Base-by-base conservation (phyloP, 2,329 filamentous ascomycete genomes). In the Epichloe aotearoae region DNA sequence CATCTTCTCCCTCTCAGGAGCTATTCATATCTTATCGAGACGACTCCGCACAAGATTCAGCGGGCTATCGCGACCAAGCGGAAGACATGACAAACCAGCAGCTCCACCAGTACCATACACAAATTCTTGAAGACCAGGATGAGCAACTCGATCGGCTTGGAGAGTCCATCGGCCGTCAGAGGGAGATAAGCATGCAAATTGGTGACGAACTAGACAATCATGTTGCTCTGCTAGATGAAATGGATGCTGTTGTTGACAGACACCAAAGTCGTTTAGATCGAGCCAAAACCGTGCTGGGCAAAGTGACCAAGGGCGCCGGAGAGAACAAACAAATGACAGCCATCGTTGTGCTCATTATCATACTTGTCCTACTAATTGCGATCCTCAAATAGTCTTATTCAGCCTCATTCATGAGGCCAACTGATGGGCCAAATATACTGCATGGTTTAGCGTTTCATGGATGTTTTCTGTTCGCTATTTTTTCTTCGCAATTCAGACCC, bases 131-230 rank as follows among this genome's bases (percentile, higher is more conserved):
- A n/a, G 83, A 96, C 55, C 93, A 98, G 68, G 93, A 98, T 63
- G 85, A 87, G 57, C 89, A 95, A 66, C 76, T 98, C n/a, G 91
- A 97, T 65, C 75, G 78, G 10, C 73, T 98, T 4, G 88, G 90
- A n/a, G 80, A 82, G 61, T 88, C 82, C 52, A 96, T 98, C 58
- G 79, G 86, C 4, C 80, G 93, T 39, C 93, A 97, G 72, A 77
- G 94, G 47, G 88, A 97, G 70, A 74, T 98, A 54, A 90, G 85
- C 63, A 94, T 96, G 72, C 88, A 93, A 71, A 97, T 98, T 61
- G 91, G 93, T 33, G 87, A 96, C 65, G 93, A 98, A 73, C 75
- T 98, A 37, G 93, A 97, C 60, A 84, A 82, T 58, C 93, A 98
- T 61, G 86, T 94, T 38, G 76, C 84, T 58, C 74, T 98, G 73